Evolutionary conservation across 1,284 basidiomycete species (phyloP), one percentile per base, ranked within the genome.

Genomic region (Apiotrichum gamsii): DNA sequence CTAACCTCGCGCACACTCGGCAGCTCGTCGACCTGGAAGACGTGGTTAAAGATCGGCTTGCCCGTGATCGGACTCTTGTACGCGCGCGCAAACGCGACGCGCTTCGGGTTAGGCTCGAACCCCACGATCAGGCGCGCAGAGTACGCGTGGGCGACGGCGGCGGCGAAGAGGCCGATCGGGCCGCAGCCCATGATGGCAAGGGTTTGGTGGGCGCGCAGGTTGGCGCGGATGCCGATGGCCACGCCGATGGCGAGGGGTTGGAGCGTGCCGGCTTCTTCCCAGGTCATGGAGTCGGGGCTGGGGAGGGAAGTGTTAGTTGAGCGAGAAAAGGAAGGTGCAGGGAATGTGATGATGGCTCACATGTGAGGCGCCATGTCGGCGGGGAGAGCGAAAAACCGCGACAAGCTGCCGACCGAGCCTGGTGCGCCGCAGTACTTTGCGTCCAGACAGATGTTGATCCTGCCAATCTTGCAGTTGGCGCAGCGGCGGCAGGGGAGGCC

Each of bases 11-110:
- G 16, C 5, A 47, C 43, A 4, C 52, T 50, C 1, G 64, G 61
- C 0, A 69, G 41, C 15, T 43, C 46, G 20, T 46, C 46, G 25
- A 57, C 59, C 15, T 63, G 52, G 54, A 68, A 68, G 31, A 68
- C 69, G 37, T 64, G 57, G 51, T 70, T 65, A 37, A 65, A 55
- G 43, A 70, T 65, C 1, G 63, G 62, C 48, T 57, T 58, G 21
- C 65, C 65, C 20, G 60, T 64, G 15, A 64, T 32, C 4, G 67
- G 67, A 1, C 61, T 62, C 28, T 59, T 57, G 71, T 93, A 95
- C 29, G 71, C 65, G 65, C 83, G 82, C 20, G 94, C 91, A 64
- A 96, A 96, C 39, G 85, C 81, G 37, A 97, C 83, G 40, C 93
- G 85, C 41, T 75, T 72, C 19, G 82, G 78, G 47, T 87, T 81